Percentiles rank a stretch among this genome's conserved stretches.
Evolutionary conservation across 2,329 filamentous ascomycete genomes (phyloP).

Genomic region (Pseudovirgaria hyperparasitica): DNA sequence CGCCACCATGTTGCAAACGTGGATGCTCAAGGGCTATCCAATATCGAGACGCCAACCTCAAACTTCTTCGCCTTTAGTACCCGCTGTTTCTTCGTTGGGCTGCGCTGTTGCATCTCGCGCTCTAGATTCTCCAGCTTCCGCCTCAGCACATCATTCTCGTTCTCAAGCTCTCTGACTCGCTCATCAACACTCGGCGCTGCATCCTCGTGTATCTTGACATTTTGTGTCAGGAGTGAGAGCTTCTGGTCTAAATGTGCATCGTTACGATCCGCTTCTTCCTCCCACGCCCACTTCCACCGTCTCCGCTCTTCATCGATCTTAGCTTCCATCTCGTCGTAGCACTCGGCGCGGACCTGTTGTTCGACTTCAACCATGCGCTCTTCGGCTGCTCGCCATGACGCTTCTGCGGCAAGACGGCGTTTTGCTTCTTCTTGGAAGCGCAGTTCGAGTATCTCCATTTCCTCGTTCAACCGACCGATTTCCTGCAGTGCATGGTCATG

Average conservation of each 20-base stretch:
- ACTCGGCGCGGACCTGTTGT: slow-evolving; percentile 77
- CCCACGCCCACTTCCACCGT: slow-evolving; percentile 69
- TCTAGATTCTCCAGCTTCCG: slow-evolving; percentile 27
- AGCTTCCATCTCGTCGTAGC: slow-evolving; percentile 73
- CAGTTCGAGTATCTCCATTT: slow-evolving; percentile 61
- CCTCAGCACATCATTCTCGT: slow-evolving; percentile 31
- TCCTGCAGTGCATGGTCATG: slow-evolving; percentile 74
- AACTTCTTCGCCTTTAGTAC: slow-evolving; percentile 37
- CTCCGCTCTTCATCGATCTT: slow-evolving; percentile 61
- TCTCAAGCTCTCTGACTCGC: slow-evolving; percentile 26
- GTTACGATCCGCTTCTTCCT: slow-evolving; percentile 61
- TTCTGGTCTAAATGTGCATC: slow-evolving; percentile 85
- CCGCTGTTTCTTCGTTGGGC: slow-evolving; percentile 36
- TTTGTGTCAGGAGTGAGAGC: slow-evolving; percentile 52
- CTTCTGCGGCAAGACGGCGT: slow-evolving; percentile 57
- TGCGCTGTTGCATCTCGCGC: slow-evolving; percentile 22
- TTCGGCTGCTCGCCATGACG: slow-evolving; percentile 54
- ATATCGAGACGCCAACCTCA: slow-evolving; percentile 22
- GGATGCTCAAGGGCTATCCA: too few species aligned
- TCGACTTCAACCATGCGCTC: slow-evolving; percentile 62
- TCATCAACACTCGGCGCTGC: slow-evolving; percentile 15
- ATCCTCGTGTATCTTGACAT: slow-evolving; percentile 30
- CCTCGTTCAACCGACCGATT: slow-evolving; percentile 63
- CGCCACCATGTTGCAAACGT: too few species aligned
- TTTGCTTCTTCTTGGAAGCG: slow-evolving; percentile 60